Percentiles rank a stretch among this genome's conserved stretches.
Evolutionary conservation across 108 stramenopile genomes (phyloP).

Genomic region (Hondaea fermentalgiana): DNA sequence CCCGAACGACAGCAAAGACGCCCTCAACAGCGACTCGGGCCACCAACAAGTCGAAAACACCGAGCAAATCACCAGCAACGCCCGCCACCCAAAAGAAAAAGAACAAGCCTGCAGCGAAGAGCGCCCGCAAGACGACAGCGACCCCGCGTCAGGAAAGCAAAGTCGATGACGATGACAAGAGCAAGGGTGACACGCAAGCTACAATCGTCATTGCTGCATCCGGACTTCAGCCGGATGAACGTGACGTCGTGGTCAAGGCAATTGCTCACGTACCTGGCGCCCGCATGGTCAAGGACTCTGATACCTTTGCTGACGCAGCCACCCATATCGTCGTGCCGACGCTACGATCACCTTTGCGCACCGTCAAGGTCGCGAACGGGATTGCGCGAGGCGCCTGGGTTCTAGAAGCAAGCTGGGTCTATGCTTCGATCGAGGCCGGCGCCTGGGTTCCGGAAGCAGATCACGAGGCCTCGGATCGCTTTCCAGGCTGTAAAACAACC

Average conservation of each 20-base stretch:
- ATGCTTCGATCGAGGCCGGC: not conserved
- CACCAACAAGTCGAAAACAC: too few relatives aligned
- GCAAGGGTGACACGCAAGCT: not conserved
- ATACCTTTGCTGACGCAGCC: not conserved
- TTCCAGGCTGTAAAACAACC: not conserved
- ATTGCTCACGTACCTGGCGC: not conserved
- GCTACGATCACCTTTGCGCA: not conserved
- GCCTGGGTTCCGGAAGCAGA: not conserved
- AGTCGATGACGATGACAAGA: not conserved
- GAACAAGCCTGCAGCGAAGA: too few relatives aligned
- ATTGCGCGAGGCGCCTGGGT: not conserved
- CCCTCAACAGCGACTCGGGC: too few relatives aligned
- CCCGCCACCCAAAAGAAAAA: too few relatives aligned
- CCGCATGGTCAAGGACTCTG: not conserved
- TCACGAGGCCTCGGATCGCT: not conserved
- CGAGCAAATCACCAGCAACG: too few relatives aligned
- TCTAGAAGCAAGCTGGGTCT: not conserved
- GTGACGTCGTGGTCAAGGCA: not conserved
- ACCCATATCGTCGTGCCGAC: not conserved
- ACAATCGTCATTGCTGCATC: not conserved
- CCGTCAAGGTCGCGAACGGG: not conserved
- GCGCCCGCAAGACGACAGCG: too few relatives aligned
- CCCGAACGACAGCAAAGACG: too few relatives aligned
- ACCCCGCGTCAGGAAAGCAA: not conserved
- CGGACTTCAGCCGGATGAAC: not conserved